A percentile compares a stretch with the other conserved stretches of the same genome.
These are phyloP conservation scores for Alnus glutinosa DNA, from an alignment of 306 rosid species.

Conservation along the genomic window DNA sequence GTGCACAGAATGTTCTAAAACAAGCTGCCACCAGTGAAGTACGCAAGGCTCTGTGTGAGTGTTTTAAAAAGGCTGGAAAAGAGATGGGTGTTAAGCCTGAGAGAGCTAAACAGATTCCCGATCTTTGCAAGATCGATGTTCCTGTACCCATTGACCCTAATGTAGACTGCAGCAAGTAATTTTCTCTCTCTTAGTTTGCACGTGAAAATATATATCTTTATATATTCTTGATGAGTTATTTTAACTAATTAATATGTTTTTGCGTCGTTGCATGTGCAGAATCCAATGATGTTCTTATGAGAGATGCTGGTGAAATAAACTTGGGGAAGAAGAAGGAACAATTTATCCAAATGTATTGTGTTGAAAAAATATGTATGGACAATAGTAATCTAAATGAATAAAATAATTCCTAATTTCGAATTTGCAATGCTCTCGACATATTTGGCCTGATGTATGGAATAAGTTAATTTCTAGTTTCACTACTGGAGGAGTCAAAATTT, in stretches of 20 bases:
- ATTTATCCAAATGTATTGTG: background rate
- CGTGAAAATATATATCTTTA: too few relatives aligned
- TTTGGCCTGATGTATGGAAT: background rate
- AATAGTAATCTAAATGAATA: background rate
- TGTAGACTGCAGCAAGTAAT: constrained; percentile 28
- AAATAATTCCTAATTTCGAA: background rate
- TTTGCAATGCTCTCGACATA: background rate
- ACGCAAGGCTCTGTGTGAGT: too few relatives aligned
- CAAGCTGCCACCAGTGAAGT: too few relatives aligned
- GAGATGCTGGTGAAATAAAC: background rate
- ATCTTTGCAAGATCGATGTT: constrained; percentile 9
- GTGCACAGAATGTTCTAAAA: background rate
- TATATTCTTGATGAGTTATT: too few relatives aligned
- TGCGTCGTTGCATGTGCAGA: background rate
- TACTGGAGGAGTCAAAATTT: too few relatives aligned
- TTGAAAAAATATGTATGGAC: background rate
- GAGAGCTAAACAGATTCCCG: constrained; percentile 11
- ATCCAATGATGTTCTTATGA: background rate
- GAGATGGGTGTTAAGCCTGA: background rate
- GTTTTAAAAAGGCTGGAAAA: too few relatives aligned
- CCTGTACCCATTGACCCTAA: constrained; percentile 35
- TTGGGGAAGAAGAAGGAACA: background rate
- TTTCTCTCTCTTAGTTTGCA: background rate
- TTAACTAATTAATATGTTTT: too few relatives aligned
- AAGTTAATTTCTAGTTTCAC: too few relatives aligned